These are phyloP conservation scores for Hamamelis virginiana DNA, from an alignment of 164 flowering plant genomes.

Conservation along the genomic window DNA sequence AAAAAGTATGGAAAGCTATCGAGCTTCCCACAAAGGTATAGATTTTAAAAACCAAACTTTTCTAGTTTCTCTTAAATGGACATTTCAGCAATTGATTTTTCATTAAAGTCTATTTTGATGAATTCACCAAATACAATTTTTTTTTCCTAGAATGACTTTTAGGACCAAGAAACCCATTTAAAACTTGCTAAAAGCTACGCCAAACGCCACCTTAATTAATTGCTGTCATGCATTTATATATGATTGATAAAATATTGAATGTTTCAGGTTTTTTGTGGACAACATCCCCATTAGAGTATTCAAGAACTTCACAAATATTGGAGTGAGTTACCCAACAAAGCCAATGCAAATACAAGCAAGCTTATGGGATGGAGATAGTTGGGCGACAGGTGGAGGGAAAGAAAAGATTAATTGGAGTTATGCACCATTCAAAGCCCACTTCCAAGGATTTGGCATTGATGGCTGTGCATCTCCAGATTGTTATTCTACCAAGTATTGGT, in stretches of 20 bases:
- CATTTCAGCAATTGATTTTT: too few species aligned
- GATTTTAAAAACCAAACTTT: too few species aligned
- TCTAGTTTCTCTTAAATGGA: too few species aligned
- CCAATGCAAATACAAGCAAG: slow-evolving; percentile 56
- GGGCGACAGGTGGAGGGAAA: slow-evolving; percentile 76
- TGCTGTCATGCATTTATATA: too few species aligned
- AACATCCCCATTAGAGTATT: slow-evolving; percentile 60
- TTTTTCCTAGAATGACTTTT: too few species aligned
- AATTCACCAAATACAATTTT: too few species aligned
- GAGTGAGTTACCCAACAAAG: slow-evolving; percentile 50
- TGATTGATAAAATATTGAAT: not conserved
- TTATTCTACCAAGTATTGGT: slow-evolving; percentile 34
- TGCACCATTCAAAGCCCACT: slow-evolving; percentile 60
- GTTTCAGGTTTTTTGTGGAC: slow-evolving; percentile 63
- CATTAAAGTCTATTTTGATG: too few species aligned
- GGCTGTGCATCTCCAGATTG: slow-evolving; percentile 39
- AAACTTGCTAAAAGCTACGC: too few species aligned
- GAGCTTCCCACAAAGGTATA: too few species aligned
- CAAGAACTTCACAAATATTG: slow-evolving; percentile 45
- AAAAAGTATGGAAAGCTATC: too few species aligned
- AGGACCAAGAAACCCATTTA: too few species aligned
- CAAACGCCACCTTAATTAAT: too few species aligned
- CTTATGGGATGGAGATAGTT: slow-evolving; percentile 64
- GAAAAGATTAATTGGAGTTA: slow-evolving; percentile 48
- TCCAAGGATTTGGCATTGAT: slow-evolving; percentile 36